phyloP scores from a whole-genome alignment of 2,329 filamentous ascomycete genomes.

The Exophiala sideris region DNA sequence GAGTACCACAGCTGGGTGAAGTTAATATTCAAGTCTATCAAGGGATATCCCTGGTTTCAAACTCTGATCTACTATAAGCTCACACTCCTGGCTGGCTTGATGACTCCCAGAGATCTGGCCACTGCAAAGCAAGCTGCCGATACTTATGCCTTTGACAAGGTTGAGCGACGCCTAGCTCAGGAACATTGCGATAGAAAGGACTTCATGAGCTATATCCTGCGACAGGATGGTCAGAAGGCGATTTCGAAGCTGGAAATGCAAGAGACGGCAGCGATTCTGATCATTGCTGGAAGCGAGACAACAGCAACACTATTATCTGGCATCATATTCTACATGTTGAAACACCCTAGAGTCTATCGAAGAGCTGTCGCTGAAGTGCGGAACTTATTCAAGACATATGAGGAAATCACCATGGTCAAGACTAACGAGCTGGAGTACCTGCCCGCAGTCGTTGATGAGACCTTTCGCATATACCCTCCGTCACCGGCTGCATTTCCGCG shows the following conservation, averaged over 20 bases:
- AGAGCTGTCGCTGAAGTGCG: too few relatives aligned
- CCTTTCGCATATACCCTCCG: constrained; percentile 45
- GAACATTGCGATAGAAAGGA: constrained; percentile 3
- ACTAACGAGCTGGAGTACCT: constrained; percentile 42
- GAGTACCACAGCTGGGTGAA: constrained; percentile 33
- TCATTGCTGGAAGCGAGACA: constrained; percentile 30
- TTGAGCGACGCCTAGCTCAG: too few relatives aligned
- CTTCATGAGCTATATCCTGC: constrained; percentile 17
- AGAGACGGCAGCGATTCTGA: constrained; percentile 18
- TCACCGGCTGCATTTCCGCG: constrained; percentile 30
- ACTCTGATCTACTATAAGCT: neutral
- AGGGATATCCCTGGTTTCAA: neutral
- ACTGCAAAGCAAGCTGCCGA: too few relatives aligned
- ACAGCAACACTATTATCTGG: constrained; percentile 25
- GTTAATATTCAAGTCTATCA: constrained; percentile 26
- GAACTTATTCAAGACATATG: constrained; percentile 30
- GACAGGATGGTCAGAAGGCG: constrained; percentile 17
- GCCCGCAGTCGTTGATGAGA: constrained; percentile 46
- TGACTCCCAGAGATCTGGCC: too few relatives aligned
- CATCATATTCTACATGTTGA: constrained; percentile 30
- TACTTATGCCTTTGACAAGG: too few relatives aligned
- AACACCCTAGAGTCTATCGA: constrained; percentile 22
- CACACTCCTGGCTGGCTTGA: too few relatives aligned
- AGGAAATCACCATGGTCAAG: constrained; percentile 30
- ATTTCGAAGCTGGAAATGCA: constrained; percentile 17